Conservation (phyloP, 2,329 filamentous ascomycete species). For the Sphaerulina musiva region DNA sequence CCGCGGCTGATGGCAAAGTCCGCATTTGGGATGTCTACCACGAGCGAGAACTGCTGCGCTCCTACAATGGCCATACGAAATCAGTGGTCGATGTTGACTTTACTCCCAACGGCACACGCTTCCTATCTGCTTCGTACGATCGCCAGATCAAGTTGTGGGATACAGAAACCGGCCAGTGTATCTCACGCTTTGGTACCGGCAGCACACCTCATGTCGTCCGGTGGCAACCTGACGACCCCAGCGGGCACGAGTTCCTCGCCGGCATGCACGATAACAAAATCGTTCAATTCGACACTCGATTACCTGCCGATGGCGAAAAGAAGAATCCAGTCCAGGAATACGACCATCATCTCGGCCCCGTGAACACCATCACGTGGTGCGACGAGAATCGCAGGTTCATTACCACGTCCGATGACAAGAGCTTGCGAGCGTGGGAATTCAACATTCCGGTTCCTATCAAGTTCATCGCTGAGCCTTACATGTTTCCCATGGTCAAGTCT, state of each 20-base stretch:
- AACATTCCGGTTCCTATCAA: conserved; percentile 98
- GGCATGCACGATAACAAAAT: conserved; percentile 99
- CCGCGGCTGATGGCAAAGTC: conserved; percentile 82
- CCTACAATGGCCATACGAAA: conserved; percentile 87
- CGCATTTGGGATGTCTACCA: conserved; percentile 96
- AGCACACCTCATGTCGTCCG: conserved; percentile 92
- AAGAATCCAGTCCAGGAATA: conserved; percentile 83
- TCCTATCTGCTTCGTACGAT: conserved; percentile 88
- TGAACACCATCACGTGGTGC: conserved; percentile 96
- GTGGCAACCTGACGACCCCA: conserved; percentile 76
- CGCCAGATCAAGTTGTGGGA: conserved; percentile 97
- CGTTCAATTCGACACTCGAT: conserved; percentile 83
- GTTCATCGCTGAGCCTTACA: conserved; percentile 93
- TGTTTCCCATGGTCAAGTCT: conserved; percentile 90
- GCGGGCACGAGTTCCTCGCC: conserved; percentile 82
- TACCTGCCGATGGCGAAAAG: conserved; percentile 44
- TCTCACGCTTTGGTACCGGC: conserved; percentile 83
- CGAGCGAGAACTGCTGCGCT: conserved; percentile 76
- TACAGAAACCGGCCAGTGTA: conserved; percentile 84
- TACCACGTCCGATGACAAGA: conserved; percentile 96
- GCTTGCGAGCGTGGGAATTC: conserved; percentile 94
- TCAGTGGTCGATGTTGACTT: conserved; percentile 86
- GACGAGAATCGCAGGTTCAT: conserved; percentile 94
- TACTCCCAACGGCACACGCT: conserved; percentile 72
- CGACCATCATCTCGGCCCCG: conserved; percentile 92